Evolutionary conservation across 2,329 filamentous ascomycete genomes (phyloP).

Genomic region (Penicillium sp.): DNA sequence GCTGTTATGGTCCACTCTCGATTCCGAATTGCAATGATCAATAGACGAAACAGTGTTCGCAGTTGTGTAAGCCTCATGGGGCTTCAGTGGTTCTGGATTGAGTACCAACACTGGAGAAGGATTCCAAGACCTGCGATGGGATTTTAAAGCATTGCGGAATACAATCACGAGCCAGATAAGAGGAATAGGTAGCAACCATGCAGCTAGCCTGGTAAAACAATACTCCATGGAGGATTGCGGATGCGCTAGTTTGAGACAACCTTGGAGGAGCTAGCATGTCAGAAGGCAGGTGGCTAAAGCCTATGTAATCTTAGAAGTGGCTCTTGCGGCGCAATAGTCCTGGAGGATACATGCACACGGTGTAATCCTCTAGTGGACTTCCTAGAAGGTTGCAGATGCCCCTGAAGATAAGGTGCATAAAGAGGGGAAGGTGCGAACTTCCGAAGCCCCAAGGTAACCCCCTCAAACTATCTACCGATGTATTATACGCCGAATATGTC

Average conservation of each 20-base stretch:
- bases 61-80: not conserved
- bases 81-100: not conserved
- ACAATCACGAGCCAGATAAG: not conserved
- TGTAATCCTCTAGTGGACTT: not conserved
- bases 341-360: not conserved
- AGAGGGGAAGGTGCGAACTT: not conserved
- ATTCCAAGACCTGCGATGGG: not conserved
- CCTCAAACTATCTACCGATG: not conserved
- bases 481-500: not conserved
- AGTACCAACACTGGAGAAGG: not conserved
- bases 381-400: not conserved
- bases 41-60: not conserved
- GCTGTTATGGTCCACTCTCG: not conserved
- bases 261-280: not conserved
- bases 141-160: not conserved
- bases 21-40: no score
- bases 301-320: not conserved
- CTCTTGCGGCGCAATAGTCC: not conserved
- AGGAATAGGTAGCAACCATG: not conserved
- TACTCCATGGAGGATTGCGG: not conserved
- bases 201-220: not conserved
- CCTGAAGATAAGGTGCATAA: not conserved
- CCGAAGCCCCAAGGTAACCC: not conserved
- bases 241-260: not conserved
- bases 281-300: no score